phyloP scores from a whole-genome alignment of 202 grass and related monocot species.

The Digitaria exilis region DNA sequence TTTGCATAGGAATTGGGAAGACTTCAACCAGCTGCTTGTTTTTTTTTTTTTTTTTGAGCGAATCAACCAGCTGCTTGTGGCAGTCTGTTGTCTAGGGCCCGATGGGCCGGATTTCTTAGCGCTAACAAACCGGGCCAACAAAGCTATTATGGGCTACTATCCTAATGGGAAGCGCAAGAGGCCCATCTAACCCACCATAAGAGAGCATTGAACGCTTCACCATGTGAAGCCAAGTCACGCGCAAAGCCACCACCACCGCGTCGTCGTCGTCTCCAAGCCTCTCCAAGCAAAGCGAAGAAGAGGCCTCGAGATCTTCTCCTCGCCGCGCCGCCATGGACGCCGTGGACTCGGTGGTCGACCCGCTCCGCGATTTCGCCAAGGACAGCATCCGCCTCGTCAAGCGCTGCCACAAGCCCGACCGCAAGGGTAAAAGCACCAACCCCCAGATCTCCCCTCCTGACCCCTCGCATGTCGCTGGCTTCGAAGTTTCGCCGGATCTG shows the following conservation, averaged over 20 bases:
- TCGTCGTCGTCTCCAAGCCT: slow-evolving; percentile 7
- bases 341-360: slow-evolving; percentile 88
- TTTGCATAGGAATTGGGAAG: no score
- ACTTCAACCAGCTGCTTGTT: no score
- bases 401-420: slow-evolving; percentile 97
- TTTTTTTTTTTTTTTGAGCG: no score
- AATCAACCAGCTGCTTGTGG: not conserved
- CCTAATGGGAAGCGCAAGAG: not conserved
- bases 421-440: slow-evolving; percentile 50
- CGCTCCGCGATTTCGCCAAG: slow-evolving; percentile 83
- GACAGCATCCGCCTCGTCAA: slow-evolving; percentile 92
- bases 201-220: not conserved
- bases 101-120: not conserved
- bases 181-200: not conserved
- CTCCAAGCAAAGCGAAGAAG: not conserved
- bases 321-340: slow-evolving; percentile 67
- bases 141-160: not conserved
- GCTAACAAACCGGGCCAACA: not conserved
- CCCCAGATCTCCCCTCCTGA: slow-evolving; percentile 8
- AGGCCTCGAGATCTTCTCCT: slow-evolving; percentile 28
- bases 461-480: not conserved
- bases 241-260: slow-evolving; percentile 1
- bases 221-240: slow-evolving; percentile 11
- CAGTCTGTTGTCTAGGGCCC: not conserved
- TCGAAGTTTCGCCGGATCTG: slow-evolving; percentile 19